Evolutionary conservation across 805 yeast genomes (phyloP), one percentile per base, ranked within the genome.

Genomic region (Yarrowia deformans): DNA sequence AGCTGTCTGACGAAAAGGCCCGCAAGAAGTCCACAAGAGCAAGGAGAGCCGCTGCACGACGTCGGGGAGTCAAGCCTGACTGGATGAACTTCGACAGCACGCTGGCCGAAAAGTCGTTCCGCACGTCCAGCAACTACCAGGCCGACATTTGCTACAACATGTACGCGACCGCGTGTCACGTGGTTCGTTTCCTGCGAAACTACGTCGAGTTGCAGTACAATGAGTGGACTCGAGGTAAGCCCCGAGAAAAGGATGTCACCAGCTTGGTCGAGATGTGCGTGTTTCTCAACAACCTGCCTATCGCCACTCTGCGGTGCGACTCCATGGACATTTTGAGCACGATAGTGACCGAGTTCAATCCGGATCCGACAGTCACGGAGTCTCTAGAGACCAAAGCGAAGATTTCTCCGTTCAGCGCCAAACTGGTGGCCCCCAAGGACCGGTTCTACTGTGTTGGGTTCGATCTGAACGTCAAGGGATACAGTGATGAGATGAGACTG

Each of bases 91-190:
- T 60, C 23, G 66, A 60, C 23, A 60, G 66, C 29, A 10, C 32
- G 1, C 34, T 60, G 2, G 50, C 52, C 0, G 52, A 60, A 10
- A 34, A 43, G 34, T 60, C 66, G 13, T 60, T 60, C 52, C 16
- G 50, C 10, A 18, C 66, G 1, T 43, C 66, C 1, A 34, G 66
- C 32, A 45, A 60, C 42, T 60, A 1, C 34, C 66, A 60, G 42
- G 66, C 66, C 1, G 66, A 60, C 32, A 60, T 60, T n/a, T 60
- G 66, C 52, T 60, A 60, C 52, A 32, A 45, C 52, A 60, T 60
- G 66, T 60, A 60, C 42, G 66, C 52, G 34, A 60, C 52, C 1
- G 66, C 66, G 1, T 45, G 52, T 32, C 66, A 42, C n/a, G 42
- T 45, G 29, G 66, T 60, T 10, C 66, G 66, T 34, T 60, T 60